Conservation (phyloP, 495 filamentous ascomycete genomes). For the Lasiosphaeriaceae sp. region DNA sequence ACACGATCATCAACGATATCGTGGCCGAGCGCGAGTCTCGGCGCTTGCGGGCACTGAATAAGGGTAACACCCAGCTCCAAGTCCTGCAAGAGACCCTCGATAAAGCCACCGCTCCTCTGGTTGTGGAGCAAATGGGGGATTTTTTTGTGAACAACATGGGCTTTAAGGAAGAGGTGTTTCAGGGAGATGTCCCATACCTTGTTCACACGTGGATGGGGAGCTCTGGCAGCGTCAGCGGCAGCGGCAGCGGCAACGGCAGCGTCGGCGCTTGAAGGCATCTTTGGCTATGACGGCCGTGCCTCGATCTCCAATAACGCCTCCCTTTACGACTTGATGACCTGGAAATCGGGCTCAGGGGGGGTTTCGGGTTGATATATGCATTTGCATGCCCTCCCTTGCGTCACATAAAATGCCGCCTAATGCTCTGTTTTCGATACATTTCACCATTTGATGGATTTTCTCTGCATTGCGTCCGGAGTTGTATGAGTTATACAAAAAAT, state of each 20-base stretch:
- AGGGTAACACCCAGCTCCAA: slow-evolving; percentile 20
- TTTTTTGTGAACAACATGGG: slow-evolving; percentile 33
- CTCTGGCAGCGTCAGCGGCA: neutral
- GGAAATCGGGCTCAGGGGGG: slow-evolving; percentile 10
- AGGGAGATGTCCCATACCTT: slow-evolving; percentile 26
- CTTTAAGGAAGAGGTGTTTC: slow-evolving; percentile 40
- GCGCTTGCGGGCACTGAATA: slow-evolving; percentile 35
- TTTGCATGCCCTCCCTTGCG: slow-evolving; percentile 7
- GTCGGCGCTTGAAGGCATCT: neutral
- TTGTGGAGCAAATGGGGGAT: slow-evolving; percentile 18
- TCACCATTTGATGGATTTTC: slow-evolving; percentile 12
- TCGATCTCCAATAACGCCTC: neutral
- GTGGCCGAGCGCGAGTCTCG: slow-evolving; percentile 57
- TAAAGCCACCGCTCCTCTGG: slow-evolving; percentile 10
- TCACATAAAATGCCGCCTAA: slow-evolving; percentile 2
- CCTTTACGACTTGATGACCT: slow-evolving; percentile 26
- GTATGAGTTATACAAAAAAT: slow-evolving; percentile 29
- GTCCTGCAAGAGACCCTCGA: slow-evolving; percentile 18
- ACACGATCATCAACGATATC: slow-evolving; percentile 47
- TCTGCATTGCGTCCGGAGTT: slow-evolving; percentile 37
- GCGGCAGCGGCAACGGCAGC: too few species aligned
- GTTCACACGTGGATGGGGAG: slow-evolving; percentile 20
- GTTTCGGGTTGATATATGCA: slow-evolving; percentile 7
- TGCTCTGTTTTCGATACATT: slow-evolving; percentile 15
- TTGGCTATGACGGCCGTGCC: neutral